A percentile compares a stretch with the other conserved stretches of the same genome.
Evolutionary conservation across 2,329 filamentous ascomycete genomes (phyloP).

Genomic region (Trichothecium roseum): DNA sequence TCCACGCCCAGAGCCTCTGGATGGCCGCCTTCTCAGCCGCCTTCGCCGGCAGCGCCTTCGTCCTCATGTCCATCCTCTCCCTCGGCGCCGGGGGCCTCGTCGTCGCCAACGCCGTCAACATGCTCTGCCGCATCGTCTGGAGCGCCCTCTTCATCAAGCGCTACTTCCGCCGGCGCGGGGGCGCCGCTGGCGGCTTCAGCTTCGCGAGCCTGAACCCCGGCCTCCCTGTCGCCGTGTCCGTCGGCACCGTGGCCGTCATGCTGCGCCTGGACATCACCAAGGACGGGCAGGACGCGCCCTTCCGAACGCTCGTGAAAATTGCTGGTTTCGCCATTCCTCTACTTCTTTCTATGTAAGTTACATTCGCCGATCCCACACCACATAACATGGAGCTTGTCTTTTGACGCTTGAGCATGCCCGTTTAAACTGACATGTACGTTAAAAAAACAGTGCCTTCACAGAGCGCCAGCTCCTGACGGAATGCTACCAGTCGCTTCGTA

Average conservation of each 20-base stretch:
- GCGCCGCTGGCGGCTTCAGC: conserved; percentile 15
- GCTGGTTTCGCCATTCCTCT: conserved; percentile 40
- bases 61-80: conserved; percentile 59
- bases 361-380: too few species aligned
- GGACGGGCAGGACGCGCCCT: conserved; percentile 13
- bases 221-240: conserved; percentile 14
- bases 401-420: too few species aligned
- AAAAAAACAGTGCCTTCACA: conserved; percentile 33
- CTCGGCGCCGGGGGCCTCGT: conserved; percentile 75
- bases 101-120: conserved; percentile 80
- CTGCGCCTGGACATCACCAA: conserved; percentile 14
- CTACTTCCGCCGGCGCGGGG: conserved; percentile 45
- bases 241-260: conserved; percentile 16
- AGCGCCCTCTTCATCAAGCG: conserved; percentile 59
- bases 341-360: conserved; percentile 51
- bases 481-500: conserved; percentile 34
- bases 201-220: conserved; percentile 16
- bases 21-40: conserved; percentile 73
- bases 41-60: conserved; percentile 65
- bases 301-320: conserved; percentile 32
- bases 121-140: conserved; percentile 77
- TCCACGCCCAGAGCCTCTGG: conserved; percentile 69
- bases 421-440: conserved; percentile 2
- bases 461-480: conserved; percentile 44
- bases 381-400: too few species aligned